Percentiles rank a stretch among this genome's conserved stretches.
Evolutionary conservation across 2,329 filamentous ascomycete species (phyloP).

Genomic region (Aspergillus fructus): DNA sequence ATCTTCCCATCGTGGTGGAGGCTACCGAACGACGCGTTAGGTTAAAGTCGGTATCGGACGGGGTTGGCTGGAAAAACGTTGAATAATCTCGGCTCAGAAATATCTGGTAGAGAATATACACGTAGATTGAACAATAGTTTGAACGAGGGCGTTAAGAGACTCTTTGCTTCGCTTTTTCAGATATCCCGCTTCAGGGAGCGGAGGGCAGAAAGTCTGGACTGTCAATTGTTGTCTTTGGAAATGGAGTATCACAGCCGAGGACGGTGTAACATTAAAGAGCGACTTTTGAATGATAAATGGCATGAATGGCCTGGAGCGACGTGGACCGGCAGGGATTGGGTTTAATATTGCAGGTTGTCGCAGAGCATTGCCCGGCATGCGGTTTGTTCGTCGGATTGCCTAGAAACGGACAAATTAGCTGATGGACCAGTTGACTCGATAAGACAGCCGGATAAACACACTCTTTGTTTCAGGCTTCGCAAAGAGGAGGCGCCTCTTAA

Average conservation of each 20-base stretch:
- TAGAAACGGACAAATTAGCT: neutral
- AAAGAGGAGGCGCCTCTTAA: neutral
- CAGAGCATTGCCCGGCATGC: neutral
- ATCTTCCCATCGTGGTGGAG: constrained; percentile 26
- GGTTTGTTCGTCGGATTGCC: neutral
- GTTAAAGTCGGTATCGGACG: neutral
- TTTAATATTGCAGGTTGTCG: neutral
- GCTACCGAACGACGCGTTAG: neutral
- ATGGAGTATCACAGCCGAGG: neutral
- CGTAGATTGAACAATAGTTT: neutral
- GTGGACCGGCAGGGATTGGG: neutral
- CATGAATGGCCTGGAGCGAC: neutral
- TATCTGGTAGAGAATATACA: neutral
- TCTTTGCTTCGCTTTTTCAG: too few species aligned
- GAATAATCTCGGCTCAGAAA: neutral
- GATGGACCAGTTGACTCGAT: neutral
- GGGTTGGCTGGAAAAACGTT: neutral
- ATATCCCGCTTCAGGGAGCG: too few species aligned
- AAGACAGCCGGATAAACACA: neutral
- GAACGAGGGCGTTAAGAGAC: neutral
- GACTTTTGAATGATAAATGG: neutral
- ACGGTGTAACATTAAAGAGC: neutral
- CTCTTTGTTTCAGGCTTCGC: neutral
- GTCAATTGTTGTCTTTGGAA: neutral
- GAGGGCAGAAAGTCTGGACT: too few species aligned